Evolutionary conservation across 1,139 yeast genomes (phyloP), one percentile per base, ranked within the genome.

Genomic region (Suhomyces bolitotheri): DNA sequence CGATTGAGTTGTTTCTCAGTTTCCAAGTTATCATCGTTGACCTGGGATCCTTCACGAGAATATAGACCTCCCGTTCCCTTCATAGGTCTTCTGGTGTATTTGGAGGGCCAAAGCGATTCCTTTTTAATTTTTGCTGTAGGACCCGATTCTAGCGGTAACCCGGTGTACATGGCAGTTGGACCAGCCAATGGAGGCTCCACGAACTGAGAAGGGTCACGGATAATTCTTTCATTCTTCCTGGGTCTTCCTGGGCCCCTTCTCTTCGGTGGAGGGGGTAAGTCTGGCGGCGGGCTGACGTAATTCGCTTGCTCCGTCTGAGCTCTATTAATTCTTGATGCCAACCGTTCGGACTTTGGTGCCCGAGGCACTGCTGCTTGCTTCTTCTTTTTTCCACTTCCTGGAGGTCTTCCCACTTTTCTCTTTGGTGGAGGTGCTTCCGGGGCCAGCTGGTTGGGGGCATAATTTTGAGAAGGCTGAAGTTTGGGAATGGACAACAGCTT

Each of bases 131-230:
- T 79, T 0, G 66, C 53, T 7, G 76, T 74, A 5, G 95, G 95
- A 4, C 67, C 64, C 4, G 76, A 67, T 43, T 78, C 88, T 33
- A 85, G 57, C 3, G 90, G 82, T 25, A 75, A 66, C 1, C 95
- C 95, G 0, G 89, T 80, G 31, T 76, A 75, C 16, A 67, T 63
- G 3, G 82, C 76, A 12, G 54, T 54, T 0, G 81, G 78, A 15
- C 64, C 67, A 0, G 80, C 75, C 22, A 73, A 56, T 7, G 67
- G 70, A 0, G 92, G 90, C 52, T 84, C 92, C 10, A 62, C 56
- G 63, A 82, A 71, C 23, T 29, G 26, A 11, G 32, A 27, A 10
- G 37, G 34, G 20, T 27, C 33, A 5, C 42, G 31, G 25, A 19
- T 31, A 12, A 29, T 19, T 20, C 34, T 14, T 24, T 35, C 38